Conservation (phyloP, 2,329 filamentous ascomycete genomes). For the Didymella lethalis region DNA sequence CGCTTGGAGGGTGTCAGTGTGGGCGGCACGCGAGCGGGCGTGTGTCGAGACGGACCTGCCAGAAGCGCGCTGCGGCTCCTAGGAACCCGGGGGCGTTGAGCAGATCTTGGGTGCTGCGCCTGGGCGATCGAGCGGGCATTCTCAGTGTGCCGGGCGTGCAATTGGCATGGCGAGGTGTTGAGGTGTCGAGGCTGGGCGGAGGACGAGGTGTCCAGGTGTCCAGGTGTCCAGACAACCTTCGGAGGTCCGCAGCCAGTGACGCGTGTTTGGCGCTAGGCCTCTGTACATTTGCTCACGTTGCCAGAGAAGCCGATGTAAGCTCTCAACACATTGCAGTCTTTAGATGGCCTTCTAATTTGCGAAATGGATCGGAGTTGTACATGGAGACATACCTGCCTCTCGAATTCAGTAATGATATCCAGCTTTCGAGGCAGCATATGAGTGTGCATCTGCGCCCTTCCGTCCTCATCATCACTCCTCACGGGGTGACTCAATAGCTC, state of each 20-base stretch:
- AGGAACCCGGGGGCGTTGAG: constrained; percentile 50
- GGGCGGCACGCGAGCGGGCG: constrained; percentile 4
- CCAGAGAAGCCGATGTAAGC: too few relatives aligned
- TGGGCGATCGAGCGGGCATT: constrained; percentile 44
- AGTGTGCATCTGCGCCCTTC: background rate
- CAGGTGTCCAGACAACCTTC: constrained; percentile 20
- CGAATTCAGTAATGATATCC: too few relatives aligned
- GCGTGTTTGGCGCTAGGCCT: constrained; percentile 12
- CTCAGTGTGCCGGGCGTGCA: constrained; percentile 28
- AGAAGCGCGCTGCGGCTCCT: constrained; percentile 61
- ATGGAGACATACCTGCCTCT: too few relatives aligned
- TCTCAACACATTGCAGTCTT: too few relatives aligned
- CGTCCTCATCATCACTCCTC: background rate
- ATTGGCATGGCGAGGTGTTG: constrained; percentile 27
- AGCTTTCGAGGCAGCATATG: too few relatives aligned
- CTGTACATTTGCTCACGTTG: too few relatives aligned
- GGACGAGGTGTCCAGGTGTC: background rate
- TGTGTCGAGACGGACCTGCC: constrained; percentile 48
- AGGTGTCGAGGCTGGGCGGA: background rate
- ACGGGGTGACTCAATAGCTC: too few relatives aligned
- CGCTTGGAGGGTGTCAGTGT: constrained; percentile 58
- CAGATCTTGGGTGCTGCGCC: constrained; percentile 37
- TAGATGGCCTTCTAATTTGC: too few relatives aligned
- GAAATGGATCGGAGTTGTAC: too few relatives aligned
- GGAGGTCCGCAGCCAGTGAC: constrained; percentile 33